These are phyloP conservation scores for Solanum dulcamara DNA, from an alignment of 257 asterid species.

Conservation along the genomic window DNA sequence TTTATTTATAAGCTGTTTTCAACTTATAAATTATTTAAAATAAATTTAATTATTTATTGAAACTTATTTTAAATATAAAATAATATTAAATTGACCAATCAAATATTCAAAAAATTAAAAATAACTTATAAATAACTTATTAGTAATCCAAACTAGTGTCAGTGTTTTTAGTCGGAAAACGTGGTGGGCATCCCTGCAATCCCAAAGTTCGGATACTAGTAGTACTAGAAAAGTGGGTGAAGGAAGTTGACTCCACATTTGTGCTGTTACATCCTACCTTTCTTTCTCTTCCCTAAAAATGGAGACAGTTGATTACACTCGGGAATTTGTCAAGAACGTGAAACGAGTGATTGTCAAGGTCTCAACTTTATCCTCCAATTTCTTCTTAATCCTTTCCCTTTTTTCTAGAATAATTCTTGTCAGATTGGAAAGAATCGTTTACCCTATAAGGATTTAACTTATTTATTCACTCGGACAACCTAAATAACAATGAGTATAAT, in stretches of 20 bases:
- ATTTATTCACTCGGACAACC: background rate
- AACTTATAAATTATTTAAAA: no score
- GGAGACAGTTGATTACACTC: background rate
- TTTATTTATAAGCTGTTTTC: no score
- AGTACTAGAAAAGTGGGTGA: background rate
- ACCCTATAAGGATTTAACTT: background rate
- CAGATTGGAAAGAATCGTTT: background rate
- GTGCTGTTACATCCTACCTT: background rate
- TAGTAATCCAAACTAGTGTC: no score
- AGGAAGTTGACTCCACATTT: background rate
- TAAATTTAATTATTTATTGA: no score
- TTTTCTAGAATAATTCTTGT: background rate
- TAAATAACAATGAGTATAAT: background rate
- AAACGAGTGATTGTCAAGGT: background rate
- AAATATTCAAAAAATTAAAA: no score
- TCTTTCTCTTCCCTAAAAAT: background rate
- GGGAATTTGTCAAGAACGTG: background rate
- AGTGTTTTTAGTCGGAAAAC: no score
- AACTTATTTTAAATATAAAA: no score
- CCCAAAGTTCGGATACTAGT: background rate
- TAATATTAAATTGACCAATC: no score
- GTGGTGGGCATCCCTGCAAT: background rate
- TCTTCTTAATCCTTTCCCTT: background rate
- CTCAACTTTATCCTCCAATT: background rate
- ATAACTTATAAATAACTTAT: no score